Percentiles rank a stretch among this genome's conserved stretches.
Conservation (phyloP, 2,329 filamentous ascomycete genomes). For the Cadophora luteo-olivacea region DNA sequence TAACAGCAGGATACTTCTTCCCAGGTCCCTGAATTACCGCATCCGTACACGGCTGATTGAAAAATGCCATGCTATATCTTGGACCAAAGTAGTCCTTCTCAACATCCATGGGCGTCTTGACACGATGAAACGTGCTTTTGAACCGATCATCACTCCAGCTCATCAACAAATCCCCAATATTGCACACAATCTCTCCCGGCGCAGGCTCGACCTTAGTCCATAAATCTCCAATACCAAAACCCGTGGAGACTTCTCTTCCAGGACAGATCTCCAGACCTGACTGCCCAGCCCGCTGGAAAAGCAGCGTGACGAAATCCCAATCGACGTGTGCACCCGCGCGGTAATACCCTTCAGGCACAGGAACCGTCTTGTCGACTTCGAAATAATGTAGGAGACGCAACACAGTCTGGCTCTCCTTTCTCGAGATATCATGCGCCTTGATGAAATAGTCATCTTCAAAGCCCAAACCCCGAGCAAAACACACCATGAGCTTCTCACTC, state of each 20-base stretch:
- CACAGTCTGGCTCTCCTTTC: slow-evolving; percentile 58
- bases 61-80: slow-evolving; percentile 70
- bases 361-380: slow-evolving; percentile 46
- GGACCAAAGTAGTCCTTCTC: slow-evolving; percentile 62
- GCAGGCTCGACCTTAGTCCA: slow-evolving; percentile 69
- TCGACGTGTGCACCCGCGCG: slow-evolving; percentile 69
- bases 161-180: slow-evolving; percentile 72
- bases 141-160: slow-evolving; percentile 71
- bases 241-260: slow-evolving; percentile 64
- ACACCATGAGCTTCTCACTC: slow-evolving; percentile 60
- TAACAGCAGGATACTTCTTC: slow-evolving; percentile 67
- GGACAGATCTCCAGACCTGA: slow-evolving; percentile 70
- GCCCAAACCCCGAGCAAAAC: slow-evolving; percentile 59
- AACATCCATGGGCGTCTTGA: slow-evolving; percentile 63
- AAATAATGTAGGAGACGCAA: slow-evolving; percentile 66
- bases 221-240: slow-evolving; percentile 62
- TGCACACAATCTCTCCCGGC: slow-evolving; percentile 64
- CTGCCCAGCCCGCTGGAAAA: slow-evolving; percentile 67
- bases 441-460: slow-evolving; percentile 61
- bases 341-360: slow-evolving; percentile 55
- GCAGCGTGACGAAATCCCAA: slow-evolving; percentile 67
- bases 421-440: slow-evolving; percentile 55
- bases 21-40: slow-evolving; percentile 63
- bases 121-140: slow-evolving; percentile 70
- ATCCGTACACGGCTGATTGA: slow-evolving; percentile 68